Evolutionary conservation across 345 rosid genomes (phyloP).

Genomic region (Pugionium cornutum): DNA sequence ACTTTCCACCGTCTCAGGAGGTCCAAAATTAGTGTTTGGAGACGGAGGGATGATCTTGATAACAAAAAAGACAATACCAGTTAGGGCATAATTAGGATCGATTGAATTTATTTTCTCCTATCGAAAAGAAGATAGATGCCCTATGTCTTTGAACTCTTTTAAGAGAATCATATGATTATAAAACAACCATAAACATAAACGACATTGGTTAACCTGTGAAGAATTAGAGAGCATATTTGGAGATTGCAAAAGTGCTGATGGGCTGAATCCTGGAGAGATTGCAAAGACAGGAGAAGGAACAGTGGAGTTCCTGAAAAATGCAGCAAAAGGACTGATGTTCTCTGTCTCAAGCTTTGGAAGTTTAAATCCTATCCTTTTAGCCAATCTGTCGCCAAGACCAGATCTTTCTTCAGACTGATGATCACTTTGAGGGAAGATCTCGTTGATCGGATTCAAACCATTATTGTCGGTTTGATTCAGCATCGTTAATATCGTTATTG

Average conservation of each 20-base stretch:
- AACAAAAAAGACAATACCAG: slow-evolving; percentile 2
- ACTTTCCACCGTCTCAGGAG: slow-evolving; percentile 3
- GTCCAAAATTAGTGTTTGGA: neutral
- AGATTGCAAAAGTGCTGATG: slow-evolving; percentile 26
- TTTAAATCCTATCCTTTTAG: slow-evolving; percentile 5
- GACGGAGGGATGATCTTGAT: slow-evolving; percentile 4
- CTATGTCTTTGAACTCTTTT: too few species aligned
- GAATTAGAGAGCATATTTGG: slow-evolving; percentile 4
- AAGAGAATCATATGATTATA: neutral
- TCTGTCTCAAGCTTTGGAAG: neutral
- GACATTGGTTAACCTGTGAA: slow-evolving; percentile 13
- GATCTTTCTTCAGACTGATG: slow-evolving; percentile 5
- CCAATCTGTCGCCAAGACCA: slow-evolving; percentile 22
- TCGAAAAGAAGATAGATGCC: neutral
- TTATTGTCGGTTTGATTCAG: slow-evolving; percentile 14
- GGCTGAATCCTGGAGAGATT: slow-evolving; percentile 33
- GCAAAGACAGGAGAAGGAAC: slow-evolving; percentile 10
- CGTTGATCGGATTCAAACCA: slow-evolving; percentile 1
- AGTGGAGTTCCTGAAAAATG: slow-evolving; percentile 2
- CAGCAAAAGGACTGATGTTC: slow-evolving; percentile 2
- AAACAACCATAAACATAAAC: neutral
- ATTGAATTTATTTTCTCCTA: too few species aligned
- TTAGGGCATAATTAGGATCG: too few species aligned
- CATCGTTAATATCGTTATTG: slow-evolving; percentile 1
- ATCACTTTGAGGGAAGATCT: slow-evolving; percentile 11